Base-by-base conservation (phyloP, 768 basidiomycete species). In the Pleurotus eryngii region DNA sequence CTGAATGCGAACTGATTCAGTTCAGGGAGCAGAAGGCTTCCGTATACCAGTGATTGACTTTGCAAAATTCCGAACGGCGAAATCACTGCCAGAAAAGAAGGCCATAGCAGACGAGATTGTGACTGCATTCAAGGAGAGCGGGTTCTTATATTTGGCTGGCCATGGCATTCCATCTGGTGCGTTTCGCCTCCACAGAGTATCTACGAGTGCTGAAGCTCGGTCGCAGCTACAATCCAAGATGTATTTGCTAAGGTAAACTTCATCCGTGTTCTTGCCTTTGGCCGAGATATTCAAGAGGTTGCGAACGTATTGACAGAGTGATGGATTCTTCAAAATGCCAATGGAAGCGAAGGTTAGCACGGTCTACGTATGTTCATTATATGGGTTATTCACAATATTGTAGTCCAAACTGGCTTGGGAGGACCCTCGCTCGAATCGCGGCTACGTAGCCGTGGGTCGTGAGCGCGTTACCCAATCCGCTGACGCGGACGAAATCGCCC, bases 381-480 rank as follows among this genome's bases (percentile, higher is more conserved):
- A 12, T 30, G 12, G 45, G 15, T 46, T 17, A 47, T 18, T 17
- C 35, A 20, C 5, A 46, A 60, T 43, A 39, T 30, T 37, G 6
- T 61, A 90, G 85, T 73, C 78, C 48, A 72, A 75, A 59, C 78
- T 93, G 5, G 84, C 85, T 57, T 94, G 92, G 92, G 86, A 89
- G 56, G 89, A 92, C 67, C 90, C 92, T 58, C 84, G 89, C 40
- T 81, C 90, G 6, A 93, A 95, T 64, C 81, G 93, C 56, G 92
- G 92, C 30, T 94, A 92, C 67, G 89, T 95, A 49, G 74, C 77
- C 60, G 75, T 89, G 39, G 92, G 92, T 15, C 82, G 92, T 17
- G 93, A 95, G 69, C 86, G 88, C 35, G 87, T 91, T 26, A 90
- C 89, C 0, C 87, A 89, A 59, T 85, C 86, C 22, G 74, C 79